These are phyloP conservation scores for Kwoniella botswanensis DNA, from an alignment of 768 basidiomycete species.

Conservation along the genomic window DNA sequence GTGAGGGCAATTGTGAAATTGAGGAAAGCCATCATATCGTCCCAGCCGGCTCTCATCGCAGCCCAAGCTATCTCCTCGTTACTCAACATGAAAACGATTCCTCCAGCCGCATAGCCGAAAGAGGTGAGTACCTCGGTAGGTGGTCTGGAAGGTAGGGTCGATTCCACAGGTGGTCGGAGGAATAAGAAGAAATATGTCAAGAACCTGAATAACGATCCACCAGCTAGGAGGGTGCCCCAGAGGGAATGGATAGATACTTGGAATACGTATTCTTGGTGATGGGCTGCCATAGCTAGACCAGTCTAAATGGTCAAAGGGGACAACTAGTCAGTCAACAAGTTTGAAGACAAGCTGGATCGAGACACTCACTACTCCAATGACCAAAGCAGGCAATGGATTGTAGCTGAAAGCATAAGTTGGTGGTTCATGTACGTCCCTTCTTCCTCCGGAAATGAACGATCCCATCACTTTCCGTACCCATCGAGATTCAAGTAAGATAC, in stretches of 20 bases:
- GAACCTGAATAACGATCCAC: constrained; percentile 77
- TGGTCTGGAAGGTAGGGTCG: constrained; percentile 85
- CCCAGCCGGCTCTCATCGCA: constrained; percentile 86
- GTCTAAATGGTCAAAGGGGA: constrained; percentile 60
- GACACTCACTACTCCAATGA: constrained; percentile 71
- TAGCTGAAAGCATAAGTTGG: constrained; percentile 76
- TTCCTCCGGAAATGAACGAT: constrained; percentile 61
- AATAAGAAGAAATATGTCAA: constrained; percentile 94
- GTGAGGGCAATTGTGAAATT: constrained; percentile 75
- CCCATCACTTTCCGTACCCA: constrained; percentile 75
- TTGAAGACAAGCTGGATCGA: neutral
- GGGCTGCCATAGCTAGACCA: constrained; percentile 90
- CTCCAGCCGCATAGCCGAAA: constrained; percentile 85
- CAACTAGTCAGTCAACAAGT: neutral
- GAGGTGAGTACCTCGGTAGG: constrained; percentile 89
- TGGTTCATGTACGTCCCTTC: constrained; percentile 65
- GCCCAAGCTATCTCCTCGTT: constrained; percentile 87
- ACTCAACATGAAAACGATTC: constrained; percentile 85
- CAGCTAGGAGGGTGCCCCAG: constrained; percentile 87
- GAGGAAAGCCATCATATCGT: constrained; percentile 65
- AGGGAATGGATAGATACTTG: constrained; percentile 89
- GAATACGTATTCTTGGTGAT: constrained; percentile 88
- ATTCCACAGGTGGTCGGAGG: constrained; percentile 75
- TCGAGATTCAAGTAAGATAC: constrained; percentile 86
- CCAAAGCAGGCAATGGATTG: constrained; percentile 90